Base-by-base conservation (phyloP, 345 rosid genomes). In the Camelina neglecta region DNA sequence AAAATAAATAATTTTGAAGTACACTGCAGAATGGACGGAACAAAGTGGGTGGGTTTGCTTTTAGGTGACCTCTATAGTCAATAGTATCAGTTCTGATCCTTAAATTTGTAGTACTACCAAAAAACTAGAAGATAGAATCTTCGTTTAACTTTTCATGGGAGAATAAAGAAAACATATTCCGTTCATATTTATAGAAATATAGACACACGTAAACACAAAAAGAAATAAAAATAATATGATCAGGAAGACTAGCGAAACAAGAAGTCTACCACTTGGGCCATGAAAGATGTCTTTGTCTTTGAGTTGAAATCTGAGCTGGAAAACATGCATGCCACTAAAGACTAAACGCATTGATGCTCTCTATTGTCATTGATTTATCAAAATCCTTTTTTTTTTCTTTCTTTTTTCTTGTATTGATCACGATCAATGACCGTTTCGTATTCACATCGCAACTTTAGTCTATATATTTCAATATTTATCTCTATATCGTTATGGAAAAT, bases 261-360 rank as follows among this genome's bases (percentile, higher is more conserved):
- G 15, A 42, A 67, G 68, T 59, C 67, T 75, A 67, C 61, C 23
- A 50, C 54, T 59, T 53, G 63, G 60, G 61, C 48, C 44, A 49
- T 60, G 62, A 41, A 41, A 75, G 61, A 67, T 67, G 79, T 75
- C 79, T 75, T 60, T 60, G 79, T 75, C 79, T 68, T 11, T 50
- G 15, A 67, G 74, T 75, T 75, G 79, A 60, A 68, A 50, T 60
- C 62, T 75, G 79, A 75, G 74, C 79, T 75, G 79, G 73, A 75
- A 59, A 75, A 67, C 56, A 75, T 67, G 79, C 79, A 67, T 75
- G 74, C 79, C 79, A 75, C 79, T 10, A 60, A 60, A 50, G 56
- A 13, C 48, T 68, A 67, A 39, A 58, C 24, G 39, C 44, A 48
- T 58, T 45, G 53, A 66, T 71, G n/a, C 11, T 45, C 35, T 74